Conservation (phyloP, 768 basidiomycete species). For the Tephrocybe sp. region DNA sequence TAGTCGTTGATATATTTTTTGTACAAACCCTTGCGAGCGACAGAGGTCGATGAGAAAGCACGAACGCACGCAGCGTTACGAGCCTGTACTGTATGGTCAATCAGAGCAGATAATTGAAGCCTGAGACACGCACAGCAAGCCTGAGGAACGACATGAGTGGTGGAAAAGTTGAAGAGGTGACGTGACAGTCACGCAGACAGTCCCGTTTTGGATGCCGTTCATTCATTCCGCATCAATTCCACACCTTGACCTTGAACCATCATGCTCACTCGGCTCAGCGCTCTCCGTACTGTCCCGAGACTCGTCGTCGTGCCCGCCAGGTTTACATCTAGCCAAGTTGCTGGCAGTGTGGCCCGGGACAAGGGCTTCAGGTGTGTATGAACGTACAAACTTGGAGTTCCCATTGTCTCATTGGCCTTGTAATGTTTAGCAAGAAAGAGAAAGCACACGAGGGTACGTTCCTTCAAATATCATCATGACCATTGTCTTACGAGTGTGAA, state of each 20-base stretch:
- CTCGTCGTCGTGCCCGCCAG: slow-evolving; percentile 32
- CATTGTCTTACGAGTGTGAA: not conserved
- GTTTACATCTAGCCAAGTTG: slow-evolving; percentile 39
- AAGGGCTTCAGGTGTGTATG: slow-evolving; percentile 56
- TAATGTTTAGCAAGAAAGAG: slow-evolving; percentile 59
- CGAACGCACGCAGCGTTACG: slow-evolving; percentile 51
- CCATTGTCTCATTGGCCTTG: slow-evolving; percentile 15
- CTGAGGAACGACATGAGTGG: slow-evolving; percentile 69
- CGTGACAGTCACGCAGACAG: slow-evolving; percentile 36
- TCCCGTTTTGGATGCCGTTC: slow-evolving; percentile 15
- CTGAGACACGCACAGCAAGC: slow-evolving; percentile 48
- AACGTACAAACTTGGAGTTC: slow-evolving; percentile 12
- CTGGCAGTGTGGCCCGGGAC: slow-evolving; percentile 61
- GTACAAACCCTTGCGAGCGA: slow-evolving; percentile 61
- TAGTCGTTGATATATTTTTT: not conserved
- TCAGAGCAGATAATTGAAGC: not conserved
- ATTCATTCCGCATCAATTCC: slow-evolving; percentile 13
- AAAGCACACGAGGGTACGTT: slow-evolving; percentile 57
- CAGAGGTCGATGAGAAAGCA: slow-evolving; percentile 57
- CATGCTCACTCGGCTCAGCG: slow-evolving; percentile 43
- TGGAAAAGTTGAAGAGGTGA: slow-evolving; percentile 43
- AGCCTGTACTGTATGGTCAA: slow-evolving; percentile 35
- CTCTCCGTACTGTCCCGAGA: slow-evolving; percentile 41
- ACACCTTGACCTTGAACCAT: slow-evolving; percentile 16
- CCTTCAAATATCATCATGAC: not conserved